Conservation (phyloP, 208 protist species). For the Trypanosoma avium region DNA sequence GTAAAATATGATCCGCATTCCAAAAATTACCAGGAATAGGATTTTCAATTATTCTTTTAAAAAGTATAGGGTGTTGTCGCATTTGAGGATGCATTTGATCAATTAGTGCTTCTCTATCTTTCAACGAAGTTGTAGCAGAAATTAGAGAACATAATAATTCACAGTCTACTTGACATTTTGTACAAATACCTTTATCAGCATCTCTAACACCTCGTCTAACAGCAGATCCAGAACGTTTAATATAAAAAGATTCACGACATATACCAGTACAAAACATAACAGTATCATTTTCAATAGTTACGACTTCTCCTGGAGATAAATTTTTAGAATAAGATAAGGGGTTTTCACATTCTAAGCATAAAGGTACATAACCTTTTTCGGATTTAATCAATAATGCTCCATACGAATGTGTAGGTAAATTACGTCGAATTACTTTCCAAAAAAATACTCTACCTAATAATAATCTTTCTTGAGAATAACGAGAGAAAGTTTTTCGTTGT, state of each 20-base stretch:
- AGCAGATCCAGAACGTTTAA: slow-evolving; percentile 52
- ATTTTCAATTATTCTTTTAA: slow-evolving; percentile 41
- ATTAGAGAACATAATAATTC: slow-evolving; percentile 40
- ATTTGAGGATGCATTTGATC: slow-evolving; percentile 56
- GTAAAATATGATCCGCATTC: slow-evolving; percentile 81
- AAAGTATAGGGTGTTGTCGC: slow-evolving; percentile 52
- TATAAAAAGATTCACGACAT: slow-evolving; percentile 63
- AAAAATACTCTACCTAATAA: slow-evolving; percentile 29
- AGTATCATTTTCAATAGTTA: slow-evolving; percentile 42
- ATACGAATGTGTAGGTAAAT: slow-evolving; percentile 8
- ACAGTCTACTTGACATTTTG: slow-evolving; percentile 72
- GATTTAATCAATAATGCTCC: slow-evolving; percentile 4
- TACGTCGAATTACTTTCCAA: slow-evolving; percentile 21
- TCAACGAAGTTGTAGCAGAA: slow-evolving; percentile 12
- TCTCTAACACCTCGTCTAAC: slow-evolving; percentile 52
- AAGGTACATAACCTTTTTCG: slow-evolving; percentile 8
- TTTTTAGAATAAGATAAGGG: not conserved
- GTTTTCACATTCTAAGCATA: slow-evolving; percentile 25
- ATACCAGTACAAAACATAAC: slow-evolving; percentile 69
- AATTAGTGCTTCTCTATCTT: slow-evolving; percentile 31
- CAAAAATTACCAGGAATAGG: slow-evolving; percentile 71
- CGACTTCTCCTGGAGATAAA: slow-evolving; percentile 39
- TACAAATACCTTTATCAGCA: slow-evolving; percentile 64
- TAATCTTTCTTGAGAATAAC: slow-evolving; percentile 7
- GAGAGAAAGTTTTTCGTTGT: slow-evolving; percentile 14